A percentile compares a stretch with the other conserved stretches of the same genome.
Evolutionary conservation across 2,329 filamentous ascomycete species (phyloP).

Genomic region (Teratosphaeriaceae sp.): DNA sequence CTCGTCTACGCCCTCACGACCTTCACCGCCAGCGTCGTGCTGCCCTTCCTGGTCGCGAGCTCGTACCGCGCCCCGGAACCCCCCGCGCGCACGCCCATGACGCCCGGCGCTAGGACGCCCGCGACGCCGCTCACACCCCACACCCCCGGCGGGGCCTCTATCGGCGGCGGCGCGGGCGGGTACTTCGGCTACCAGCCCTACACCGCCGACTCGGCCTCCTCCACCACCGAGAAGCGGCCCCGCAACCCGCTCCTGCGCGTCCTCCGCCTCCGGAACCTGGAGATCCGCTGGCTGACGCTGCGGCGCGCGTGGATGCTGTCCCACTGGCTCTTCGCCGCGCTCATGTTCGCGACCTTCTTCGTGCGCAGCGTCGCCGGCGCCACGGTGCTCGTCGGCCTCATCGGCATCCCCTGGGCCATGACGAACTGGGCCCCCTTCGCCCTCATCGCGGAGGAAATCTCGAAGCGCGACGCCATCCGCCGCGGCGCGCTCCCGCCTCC

Average conservation of each 20-base stretch:
- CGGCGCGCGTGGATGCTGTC: constrained; percentile 82
- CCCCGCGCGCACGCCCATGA: constrained; percentile 33
- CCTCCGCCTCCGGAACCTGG: constrained; percentile 36
- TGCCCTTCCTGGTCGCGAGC: constrained; percentile 80
- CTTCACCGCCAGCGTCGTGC: constrained; percentile 69
- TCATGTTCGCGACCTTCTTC: constrained; percentile 79
- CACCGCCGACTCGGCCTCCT: constrained; percentile 1
- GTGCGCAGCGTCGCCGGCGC: constrained; percentile 65
- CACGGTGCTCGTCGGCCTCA: constrained; percentile 69
- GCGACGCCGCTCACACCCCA: constrained; percentile 8
- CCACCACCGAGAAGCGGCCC: not conserved
- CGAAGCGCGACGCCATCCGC: constrained; percentile 65
- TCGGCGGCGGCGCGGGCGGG: constrained; percentile 13
- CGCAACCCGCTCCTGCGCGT: constrained; percentile 11
- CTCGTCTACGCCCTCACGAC: constrained; percentile 84
- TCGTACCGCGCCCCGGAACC: constrained; percentile 53
- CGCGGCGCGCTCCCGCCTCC: constrained; percentile 41
- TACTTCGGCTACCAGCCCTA: constrained; percentile 20
- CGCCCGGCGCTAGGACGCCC: constrained; percentile 22
- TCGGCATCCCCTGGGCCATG: constrained; percentile 88
- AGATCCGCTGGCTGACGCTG: constrained; percentile 78
- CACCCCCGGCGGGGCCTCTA: constrained; percentile 17
- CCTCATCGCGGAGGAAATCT: constrained; percentile 88
- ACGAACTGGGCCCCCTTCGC: constrained; percentile 94
- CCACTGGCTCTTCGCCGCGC: constrained; percentile 72